phyloP scores from a whole-genome alignment of 1,284 basidiomycete genomes.

The Ceratobasidium sp. region DNA sequence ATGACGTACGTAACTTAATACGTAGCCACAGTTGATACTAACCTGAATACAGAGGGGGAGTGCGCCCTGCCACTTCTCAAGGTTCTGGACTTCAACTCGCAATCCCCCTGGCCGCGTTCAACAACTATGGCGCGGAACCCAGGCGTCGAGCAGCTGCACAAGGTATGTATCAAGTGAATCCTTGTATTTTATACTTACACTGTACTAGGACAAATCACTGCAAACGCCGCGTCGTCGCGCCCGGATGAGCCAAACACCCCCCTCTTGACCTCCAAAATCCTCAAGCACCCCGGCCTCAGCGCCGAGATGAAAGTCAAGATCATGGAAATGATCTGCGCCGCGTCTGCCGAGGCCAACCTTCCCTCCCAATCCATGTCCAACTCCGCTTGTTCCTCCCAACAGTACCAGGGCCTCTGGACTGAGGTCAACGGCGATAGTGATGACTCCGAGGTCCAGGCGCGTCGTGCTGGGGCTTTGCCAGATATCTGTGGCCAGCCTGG shows the following conservation, averaged over 20 bases:
- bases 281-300: constrained; percentile 6
- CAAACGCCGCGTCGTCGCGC: background rate
- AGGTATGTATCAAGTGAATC: constrained; percentile 12
- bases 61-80: background rate
- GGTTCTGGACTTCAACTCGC: background rate
- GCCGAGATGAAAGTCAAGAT: background rate
- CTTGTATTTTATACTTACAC: constrained; percentile 5
- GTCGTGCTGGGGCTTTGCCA: background rate
- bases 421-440: constrained; percentile 6
- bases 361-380: background rate
- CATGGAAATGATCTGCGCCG: background rate
- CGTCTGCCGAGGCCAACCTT: background rate
- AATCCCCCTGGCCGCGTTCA: background rate
- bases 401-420: background rate
- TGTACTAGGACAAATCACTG: background rate
- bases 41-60: background rate
- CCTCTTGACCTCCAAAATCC: background rate
- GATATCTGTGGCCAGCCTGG: background rate
- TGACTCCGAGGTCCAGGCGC: constrained; percentile 1
- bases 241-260: background rate
- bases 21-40: background rate
- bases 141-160: background rate
- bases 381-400: background rate
- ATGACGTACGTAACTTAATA: background rate
- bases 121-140: constrained; percentile 1